A percentile compares a stretch with the other conserved stretches of the same genome.
Conservation (phyloP, 1,139 yeast species). For the Pichia sp. region DNA sequence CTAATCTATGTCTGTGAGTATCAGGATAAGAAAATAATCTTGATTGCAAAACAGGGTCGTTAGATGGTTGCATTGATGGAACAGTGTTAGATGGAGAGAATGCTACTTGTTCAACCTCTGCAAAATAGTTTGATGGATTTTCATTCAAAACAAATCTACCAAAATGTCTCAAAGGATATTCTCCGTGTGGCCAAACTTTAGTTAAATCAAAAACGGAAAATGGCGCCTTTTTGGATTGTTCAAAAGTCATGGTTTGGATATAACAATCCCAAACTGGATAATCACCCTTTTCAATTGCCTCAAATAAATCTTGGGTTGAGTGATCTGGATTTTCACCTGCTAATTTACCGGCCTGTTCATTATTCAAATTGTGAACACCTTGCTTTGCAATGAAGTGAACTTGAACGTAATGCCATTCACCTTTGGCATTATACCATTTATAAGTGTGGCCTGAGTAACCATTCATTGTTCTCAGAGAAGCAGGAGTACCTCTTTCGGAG, state of each 20-base stretch:
- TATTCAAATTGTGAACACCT: conserved; percentile 49
- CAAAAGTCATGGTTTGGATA: conserved; percentile 66
- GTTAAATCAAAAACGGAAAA: conserved; percentile 64
- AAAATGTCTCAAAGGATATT: conserved; percentile 67
- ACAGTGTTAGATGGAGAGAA: conserved; percentile 80
- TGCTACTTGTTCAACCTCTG: conserved; percentile 77
- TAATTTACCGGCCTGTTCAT: conserved; percentile 48
- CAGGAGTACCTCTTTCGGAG: conserved; percentile 70
- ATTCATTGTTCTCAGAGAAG: conserved; percentile 55
- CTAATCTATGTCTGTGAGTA: conserved; percentile 68
- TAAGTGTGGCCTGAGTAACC: conserved; percentile 74
- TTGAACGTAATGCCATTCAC: conserved; percentile 59
- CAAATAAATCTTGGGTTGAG: conserved; percentile 49
- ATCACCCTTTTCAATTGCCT: conserved; percentile 50
- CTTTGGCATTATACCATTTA: conserved; percentile 59
- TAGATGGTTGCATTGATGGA: conserved; percentile 78
- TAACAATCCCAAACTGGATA: conserved; percentile 59
- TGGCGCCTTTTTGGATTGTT: conserved; percentile 52
- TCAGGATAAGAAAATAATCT: conserved; percentile 82
- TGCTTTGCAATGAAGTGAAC: conserved; percentile 56
- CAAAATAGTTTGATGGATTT: conserved; percentile 72
- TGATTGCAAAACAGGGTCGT: conserved; percentile 82
- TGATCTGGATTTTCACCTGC: conserved; percentile 58
- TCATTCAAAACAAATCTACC: conserved; percentile 63
- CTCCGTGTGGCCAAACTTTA: conserved; percentile 74